Percentiles rank a stretch among this genome's conserved stretches.
phyloP scores from a whole-genome alignment of 1,284 basidiomycete species.

The Cerioporus squamosus region DNA sequence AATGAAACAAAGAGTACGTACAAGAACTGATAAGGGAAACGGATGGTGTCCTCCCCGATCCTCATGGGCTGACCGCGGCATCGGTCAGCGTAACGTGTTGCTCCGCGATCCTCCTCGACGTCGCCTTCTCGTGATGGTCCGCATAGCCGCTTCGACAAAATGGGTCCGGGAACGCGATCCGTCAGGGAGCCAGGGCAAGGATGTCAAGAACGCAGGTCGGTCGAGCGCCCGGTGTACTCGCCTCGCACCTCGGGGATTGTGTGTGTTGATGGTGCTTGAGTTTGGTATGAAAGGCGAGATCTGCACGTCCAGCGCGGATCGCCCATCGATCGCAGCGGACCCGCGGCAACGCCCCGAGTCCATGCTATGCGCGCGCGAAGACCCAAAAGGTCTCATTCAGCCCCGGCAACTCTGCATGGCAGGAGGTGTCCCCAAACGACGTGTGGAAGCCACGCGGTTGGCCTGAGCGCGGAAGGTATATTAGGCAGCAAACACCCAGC shows the following conservation, averaged over 20 bases:
- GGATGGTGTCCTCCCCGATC: too few relatives aligned
- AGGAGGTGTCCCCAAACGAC: constrained; percentile 2
- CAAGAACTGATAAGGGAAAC: too few relatives aligned
- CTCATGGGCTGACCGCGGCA: too few relatives aligned
- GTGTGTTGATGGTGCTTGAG: background rate
- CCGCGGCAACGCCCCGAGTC: constrained; percentile 1
- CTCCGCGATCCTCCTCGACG: too few relatives aligned
- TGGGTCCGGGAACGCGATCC: too few relatives aligned
- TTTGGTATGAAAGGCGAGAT: background rate
- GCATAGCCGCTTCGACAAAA: too few relatives aligned
- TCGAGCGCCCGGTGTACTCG: too few relatives aligned
- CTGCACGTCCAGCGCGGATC: constrained; percentile 8
- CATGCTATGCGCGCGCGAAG: constrained; percentile 8
- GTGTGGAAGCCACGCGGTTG: constrained; percentile 21
- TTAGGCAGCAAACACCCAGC: constrained; percentile 7
- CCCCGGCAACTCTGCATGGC: constrained; percentile 9
- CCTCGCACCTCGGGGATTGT: background rate
- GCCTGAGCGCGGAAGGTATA: constrained; percentile 14
- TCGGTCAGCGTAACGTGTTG: too few relatives aligned
- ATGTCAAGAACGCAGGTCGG: too few relatives aligned
- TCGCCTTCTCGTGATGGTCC: too few relatives aligned
- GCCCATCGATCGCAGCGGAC: constrained; percentile 7
- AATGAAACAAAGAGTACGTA: too few relatives aligned
- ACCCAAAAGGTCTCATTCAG: constrained; percentile 3
- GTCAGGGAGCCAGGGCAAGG: too few relatives aligned